These are phyloP conservation scores for Ogataea pilisensis DNA, from an alignment of 805 yeast species.

Conservation along the genomic window DNA sequence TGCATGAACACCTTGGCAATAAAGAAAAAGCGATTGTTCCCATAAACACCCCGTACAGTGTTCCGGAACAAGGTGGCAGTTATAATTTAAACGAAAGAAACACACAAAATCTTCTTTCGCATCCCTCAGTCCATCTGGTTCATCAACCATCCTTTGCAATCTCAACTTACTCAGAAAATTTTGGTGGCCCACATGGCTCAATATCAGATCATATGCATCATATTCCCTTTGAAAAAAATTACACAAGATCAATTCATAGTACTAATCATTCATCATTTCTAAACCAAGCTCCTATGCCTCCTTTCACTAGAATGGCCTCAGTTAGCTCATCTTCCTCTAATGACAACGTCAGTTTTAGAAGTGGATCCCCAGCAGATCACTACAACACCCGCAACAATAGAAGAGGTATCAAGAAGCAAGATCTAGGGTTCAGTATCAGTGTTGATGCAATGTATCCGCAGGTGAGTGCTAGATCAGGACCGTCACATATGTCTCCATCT, in stretches of 20 bases:
- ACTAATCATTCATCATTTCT: constrained; percentile 5
- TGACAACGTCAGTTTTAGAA: constrained; percentile 21
- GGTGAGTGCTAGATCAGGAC: background rate
- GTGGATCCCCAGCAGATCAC: constrained; percentile 28
- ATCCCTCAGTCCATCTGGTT: background rate
- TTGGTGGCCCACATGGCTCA: background rate
- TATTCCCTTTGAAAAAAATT: constrained; percentile 16
- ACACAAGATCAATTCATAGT: constrained; percentile 13
- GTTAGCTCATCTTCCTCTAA: constrained; percentile 24
- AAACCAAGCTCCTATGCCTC: constrained; percentile 6
- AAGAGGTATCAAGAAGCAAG: constrained; percentile 25
- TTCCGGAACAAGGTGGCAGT: constrained; percentile 5
- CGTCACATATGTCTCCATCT: constrained; percentile 11
- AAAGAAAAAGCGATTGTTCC: constrained; percentile 34
- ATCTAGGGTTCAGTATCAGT: constrained; percentile 1
- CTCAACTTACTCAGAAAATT: constrained; percentile 1
- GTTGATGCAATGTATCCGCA: constrained; percentile 2
- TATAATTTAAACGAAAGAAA: constrained; percentile 1
- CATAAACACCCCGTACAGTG: constrained; percentile 41
- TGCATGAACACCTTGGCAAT: constrained; percentile 41
- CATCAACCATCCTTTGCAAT: constrained; percentile 2
- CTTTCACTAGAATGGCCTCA: constrained; percentile 17
- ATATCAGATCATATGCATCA: constrained; percentile 1
- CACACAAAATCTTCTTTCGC: background rate
- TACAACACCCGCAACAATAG: constrained; percentile 22